These are phyloP conservation scores for Melampsora americana DNA, from an alignment of 1,284 basidiomycete genomes.

Conservation along the genomic window DNA sequence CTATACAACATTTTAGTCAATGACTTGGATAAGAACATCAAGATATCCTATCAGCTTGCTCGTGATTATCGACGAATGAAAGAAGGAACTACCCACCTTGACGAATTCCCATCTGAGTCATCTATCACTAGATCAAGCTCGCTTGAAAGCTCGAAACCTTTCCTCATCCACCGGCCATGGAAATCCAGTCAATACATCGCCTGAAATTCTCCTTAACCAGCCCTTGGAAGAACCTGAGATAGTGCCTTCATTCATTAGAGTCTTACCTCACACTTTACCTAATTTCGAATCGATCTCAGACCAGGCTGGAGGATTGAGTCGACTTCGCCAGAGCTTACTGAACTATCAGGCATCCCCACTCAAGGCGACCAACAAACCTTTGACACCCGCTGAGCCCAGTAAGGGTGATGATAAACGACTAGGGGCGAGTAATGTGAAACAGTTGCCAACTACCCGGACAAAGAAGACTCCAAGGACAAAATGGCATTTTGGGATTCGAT, in stretches of 20 bases:
- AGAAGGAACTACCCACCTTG: constrained; percentile 35
- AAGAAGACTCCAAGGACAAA: constrained; percentile 55
- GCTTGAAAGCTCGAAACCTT: constrained; percentile 12
- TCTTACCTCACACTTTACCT: constrained; percentile 38
- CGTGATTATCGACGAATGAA: constrained; percentile 44
- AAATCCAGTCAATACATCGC: neutral
- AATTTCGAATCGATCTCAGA: neutral
- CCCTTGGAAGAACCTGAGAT: constrained; percentile 24
- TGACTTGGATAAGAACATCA: constrained; percentile 38
- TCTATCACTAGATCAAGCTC: constrained; percentile 23
- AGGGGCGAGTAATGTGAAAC: neutral
- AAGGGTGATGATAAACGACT: neutral
- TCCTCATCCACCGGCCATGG: constrained; percentile 20
- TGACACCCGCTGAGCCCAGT: constrained; percentile 37
- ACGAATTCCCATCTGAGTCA: constrained; percentile 14
- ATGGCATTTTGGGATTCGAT: constrained; percentile 98
- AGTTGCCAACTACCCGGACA: constrained; percentile 36
- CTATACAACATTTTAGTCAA: constrained; percentile 24
- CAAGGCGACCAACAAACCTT: constrained; percentile 26
- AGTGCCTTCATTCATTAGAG: constrained; percentile 29
- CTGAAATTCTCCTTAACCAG: constrained; percentile 1
- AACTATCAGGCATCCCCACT: constrained; percentile 25
- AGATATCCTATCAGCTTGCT: constrained; percentile 39
- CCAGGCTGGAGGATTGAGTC: constrained; percentile 4
- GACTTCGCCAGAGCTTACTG: constrained; percentile 28